Base-by-base conservation (phyloP, 2,329 filamentous ascomycete genomes). In the Verticillium albo-atrum region DNA sequence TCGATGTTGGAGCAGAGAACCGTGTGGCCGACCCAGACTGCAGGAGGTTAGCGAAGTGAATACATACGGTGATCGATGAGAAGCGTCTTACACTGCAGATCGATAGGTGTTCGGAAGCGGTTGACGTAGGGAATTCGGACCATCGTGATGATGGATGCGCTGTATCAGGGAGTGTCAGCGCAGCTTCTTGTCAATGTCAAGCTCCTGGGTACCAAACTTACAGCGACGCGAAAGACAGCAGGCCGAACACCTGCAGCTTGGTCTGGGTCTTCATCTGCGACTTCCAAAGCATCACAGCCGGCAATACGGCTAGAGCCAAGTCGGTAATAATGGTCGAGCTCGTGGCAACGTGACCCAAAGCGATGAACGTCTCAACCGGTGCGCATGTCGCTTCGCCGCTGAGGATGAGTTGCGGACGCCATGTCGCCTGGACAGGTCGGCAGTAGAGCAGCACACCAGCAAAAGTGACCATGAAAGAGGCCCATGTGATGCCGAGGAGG, bases 311-410 rank as follows among this genome's bases (percentile, higher is more conserved):
- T 9, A 68, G 67, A 9, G 68, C 69, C 55, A 71, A 14, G 55
- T 74, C 71, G n/a, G 71, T 74, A 2, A 68, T 60, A 28, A 74
- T 71, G 6, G 71, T 70, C 6, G 66, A 66, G 17, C 64, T 68
- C 2, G 71, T 73, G 1, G 71, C 68, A 6, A 68, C 70, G 55
- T 73, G 60, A 2, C 61, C 60, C n/a, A 68, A 35, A n/a, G 60
- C 66, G 26, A 68, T 64, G 51, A 70, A 66, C 15, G 63, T 61
- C 6, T 66, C 62, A 47, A 64, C 63, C 4, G 62, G 56, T 0
- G 59, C 62, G 57, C 68, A 69, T 12, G 10, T 54, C 0, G 57
- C 67, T 10, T 62, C 60, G 0, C 57, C 73, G n/a, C 62, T 68
- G 2, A 63, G 66, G 5, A 72, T 64, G 17, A 75, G 70, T 4